Percentiles rank a stretch among this genome's conserved stretches.
phyloP scores from a whole-genome alignment of 2,329 filamentous ascomycete species.

The Penicillium digitatum region DNA sequence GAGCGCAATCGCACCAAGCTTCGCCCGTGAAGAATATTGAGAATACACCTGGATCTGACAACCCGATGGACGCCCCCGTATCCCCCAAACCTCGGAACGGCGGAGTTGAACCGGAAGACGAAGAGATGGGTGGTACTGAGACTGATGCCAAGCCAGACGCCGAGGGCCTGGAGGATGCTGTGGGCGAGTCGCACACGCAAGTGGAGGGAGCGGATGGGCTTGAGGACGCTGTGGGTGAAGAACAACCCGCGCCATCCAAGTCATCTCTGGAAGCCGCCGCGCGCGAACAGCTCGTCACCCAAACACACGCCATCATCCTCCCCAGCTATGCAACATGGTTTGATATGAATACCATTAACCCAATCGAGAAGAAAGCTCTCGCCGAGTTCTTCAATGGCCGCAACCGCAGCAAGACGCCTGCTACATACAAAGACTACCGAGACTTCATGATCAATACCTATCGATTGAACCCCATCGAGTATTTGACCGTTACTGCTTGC shows the following conservation, averaged over 20 bases:
- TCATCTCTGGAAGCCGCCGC: slow-evolving; percentile 78
- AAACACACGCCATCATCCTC: slow-evolving; percentile 92
- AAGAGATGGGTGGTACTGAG: slow-evolving; percentile 71
- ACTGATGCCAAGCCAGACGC: slow-evolving; percentile 46
- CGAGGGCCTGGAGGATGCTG: slow-evolving; percentile 45
- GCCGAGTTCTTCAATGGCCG: slow-evolving; percentile 98
- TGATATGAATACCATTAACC: slow-evolving; percentile 90
- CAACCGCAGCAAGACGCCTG: slow-evolving; percentile 95
- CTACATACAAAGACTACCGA: slow-evolving; percentile 97
- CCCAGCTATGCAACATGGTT: slow-evolving; percentile 99
- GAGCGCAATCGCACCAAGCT: slow-evolving; percentile 33
- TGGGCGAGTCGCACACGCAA: slow-evolving; percentile 42
- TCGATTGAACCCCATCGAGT: slow-evolving; percentile 89
- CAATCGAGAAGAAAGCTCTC: slow-evolving; percentile 87
- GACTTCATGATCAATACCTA: slow-evolving; percentile 99
- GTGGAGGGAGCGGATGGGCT: slow-evolving; percentile 42
- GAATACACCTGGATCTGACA: slow-evolving; percentile 50
- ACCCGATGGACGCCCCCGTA: slow-evolving; percentile 65
- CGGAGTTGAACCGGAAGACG: slow-evolving; percentile 60
- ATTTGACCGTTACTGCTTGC: slow-evolving; percentile 94
- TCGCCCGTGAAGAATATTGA: slow-evolving; percentile 32
- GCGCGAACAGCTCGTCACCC: slow-evolving; percentile 83
- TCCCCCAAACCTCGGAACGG: slow-evolving; percentile 61
- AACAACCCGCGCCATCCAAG: slow-evolving; percentile 65
- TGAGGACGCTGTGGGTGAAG: slow-evolving; percentile 46